These are phyloP conservation scores for Alternaria consortialis DNA, from an alignment of 2,329 filamentous ascomycete genomes.

Conservation along the genomic window DNA sequence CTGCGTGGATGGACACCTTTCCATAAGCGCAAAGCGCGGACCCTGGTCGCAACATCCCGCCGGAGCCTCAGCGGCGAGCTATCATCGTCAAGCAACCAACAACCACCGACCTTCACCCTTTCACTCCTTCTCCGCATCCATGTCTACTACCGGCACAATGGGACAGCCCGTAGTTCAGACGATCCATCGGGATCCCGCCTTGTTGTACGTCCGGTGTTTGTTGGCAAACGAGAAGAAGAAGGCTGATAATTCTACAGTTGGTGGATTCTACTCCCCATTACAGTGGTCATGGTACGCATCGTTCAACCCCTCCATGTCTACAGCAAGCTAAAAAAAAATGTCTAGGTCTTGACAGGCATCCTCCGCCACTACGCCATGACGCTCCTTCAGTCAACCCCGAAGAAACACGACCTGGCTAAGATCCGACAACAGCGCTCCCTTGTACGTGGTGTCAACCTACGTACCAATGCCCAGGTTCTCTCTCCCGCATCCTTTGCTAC, in stretches of 20 bases:
- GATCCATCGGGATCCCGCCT: constrained; percentile 96
- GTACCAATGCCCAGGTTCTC: constrained; percentile 81
- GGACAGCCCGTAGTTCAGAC: constrained; percentile 87
- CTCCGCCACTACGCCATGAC: constrained; percentile 95
- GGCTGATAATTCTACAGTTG: constrained; percentile 69
- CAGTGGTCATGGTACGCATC: constrained; percentile 83
- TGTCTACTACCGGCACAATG: constrained; percentile 64
- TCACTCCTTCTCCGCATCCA: constrained; percentile 23
- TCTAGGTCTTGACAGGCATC: constrained; percentile 86
- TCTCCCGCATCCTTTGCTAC: constrained; percentile 78
- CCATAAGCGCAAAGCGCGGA: constrained; percentile 44
- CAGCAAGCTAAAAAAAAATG: not conserved
- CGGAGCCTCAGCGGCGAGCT: constrained; percentile 37
- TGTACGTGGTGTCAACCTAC: constrained; percentile 83
- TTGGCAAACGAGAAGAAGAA: constrained; percentile 1
- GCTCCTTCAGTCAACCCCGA: constrained; percentile 85
- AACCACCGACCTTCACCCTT: constrained; percentile 21
- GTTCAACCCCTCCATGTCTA: not conserved
- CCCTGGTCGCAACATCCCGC: constrained; percentile 39
- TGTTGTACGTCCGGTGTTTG: constrained; percentile 74
- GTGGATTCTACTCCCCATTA: constrained; percentile 98
- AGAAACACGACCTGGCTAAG: constrained; percentile 77
- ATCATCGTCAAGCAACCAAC: constrained; percentile 29
- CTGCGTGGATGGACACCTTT: constrained; percentile 48
- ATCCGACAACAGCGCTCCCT: constrained; percentile 87